Percentiles rank a stretch among this genome's conserved stretches.
Conservation (phyloP, 2,329 filamentous ascomycete genomes). For the Aspergillus fumigatiaffinis region DNA sequence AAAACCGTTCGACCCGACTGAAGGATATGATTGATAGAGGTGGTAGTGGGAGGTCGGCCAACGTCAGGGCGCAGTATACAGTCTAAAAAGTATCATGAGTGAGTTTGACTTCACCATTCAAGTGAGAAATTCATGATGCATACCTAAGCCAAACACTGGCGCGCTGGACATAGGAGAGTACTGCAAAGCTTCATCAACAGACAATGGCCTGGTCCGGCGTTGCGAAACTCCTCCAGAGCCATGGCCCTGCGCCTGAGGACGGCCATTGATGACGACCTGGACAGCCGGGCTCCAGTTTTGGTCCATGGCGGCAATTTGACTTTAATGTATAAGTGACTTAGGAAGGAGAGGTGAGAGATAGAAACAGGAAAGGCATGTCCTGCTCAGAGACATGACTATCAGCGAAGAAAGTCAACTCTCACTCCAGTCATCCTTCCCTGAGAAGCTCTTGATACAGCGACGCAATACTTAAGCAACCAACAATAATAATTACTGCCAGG, state of each 20-base stretch:
- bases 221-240: conserved; percentile 23
- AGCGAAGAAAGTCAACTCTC: conserved; percentile 12
- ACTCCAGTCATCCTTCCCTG: conserved; percentile 11
- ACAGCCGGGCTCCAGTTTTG: conserved; percentile 37
- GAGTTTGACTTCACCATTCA: conserved; percentile 17
- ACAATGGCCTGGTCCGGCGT: conserved; percentile 34
- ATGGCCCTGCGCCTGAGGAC: conserved; percentile 24
- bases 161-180: conserved; percentile 50
- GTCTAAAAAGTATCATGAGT: conserved; percentile 25
- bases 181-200: conserved; percentile 46
- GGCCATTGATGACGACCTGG: conserved; percentile 41
- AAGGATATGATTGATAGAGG: conserved; percentile 46
- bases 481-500: conserved; percentile 24
- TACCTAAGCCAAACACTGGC: conserved; percentile 45
- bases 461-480: conserved; percentile 8
- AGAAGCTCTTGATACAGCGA: neutral
- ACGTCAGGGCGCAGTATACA: conserved; percentile 42
- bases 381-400: conserved; percentile 33
- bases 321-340: conserved; percentile 18
- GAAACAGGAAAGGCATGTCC: conserved; percentile 23
- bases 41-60: conserved; percentile 37
- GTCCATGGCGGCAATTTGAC: conserved; percentile 34
- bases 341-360: conserved; percentile 19
- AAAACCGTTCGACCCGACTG: conserved; percentile 51
- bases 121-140: conserved; percentile 10